A percentile compares a stretch with the other conserved stretches of the same genome.
Evolutionary conservation across 805 yeast species (phyloP).

Genomic region (Allodekkera sacchari): DNA sequence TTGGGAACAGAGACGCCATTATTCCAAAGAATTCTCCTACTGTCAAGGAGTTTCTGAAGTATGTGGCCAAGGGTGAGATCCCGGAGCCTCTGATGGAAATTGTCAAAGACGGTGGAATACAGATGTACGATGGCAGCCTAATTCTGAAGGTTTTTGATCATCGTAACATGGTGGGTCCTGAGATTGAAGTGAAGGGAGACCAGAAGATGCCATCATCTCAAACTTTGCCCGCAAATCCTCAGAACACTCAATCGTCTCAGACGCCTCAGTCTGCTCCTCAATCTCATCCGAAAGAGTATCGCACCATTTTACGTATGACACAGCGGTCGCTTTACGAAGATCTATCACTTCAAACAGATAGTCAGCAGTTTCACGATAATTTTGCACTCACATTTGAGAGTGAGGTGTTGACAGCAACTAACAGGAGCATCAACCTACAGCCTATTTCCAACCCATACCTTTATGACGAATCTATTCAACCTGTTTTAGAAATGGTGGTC

Average conservation of each 20-base stretch:
- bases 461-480: constrained; percentile 38
- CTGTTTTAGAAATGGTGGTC: constrained; percentile 30
- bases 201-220: constrained; percentile 3
- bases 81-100: constrained; percentile 89
- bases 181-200: constrained; percentile 6
- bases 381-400: constrained; percentile 77
- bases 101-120: constrained; percentile 75
- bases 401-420: constrained; percentile 73
- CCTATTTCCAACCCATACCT: constrained; percentile 66
- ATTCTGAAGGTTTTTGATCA: constrained; percentile 85
- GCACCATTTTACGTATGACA: constrained; percentile 74
- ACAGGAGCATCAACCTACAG: constrained; percentile 66
- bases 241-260: not conserved
- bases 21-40: constrained; percentile 75
- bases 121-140: constrained; percentile 83
- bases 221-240: no score
- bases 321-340: constrained; percentile 79
- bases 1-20: constrained; percentile 82
- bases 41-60: constrained; percentile 70
- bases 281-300: constrained; percentile 60
- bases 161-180: constrained; percentile 34
- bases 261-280: constrained; percentile 5
- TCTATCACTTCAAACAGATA: constrained; percentile 73
- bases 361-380: constrained; percentile 68
- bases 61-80: constrained; percentile 71